Conservation (phyloP, 129 eudicot species). For the Artemisia argyi region DNA sequence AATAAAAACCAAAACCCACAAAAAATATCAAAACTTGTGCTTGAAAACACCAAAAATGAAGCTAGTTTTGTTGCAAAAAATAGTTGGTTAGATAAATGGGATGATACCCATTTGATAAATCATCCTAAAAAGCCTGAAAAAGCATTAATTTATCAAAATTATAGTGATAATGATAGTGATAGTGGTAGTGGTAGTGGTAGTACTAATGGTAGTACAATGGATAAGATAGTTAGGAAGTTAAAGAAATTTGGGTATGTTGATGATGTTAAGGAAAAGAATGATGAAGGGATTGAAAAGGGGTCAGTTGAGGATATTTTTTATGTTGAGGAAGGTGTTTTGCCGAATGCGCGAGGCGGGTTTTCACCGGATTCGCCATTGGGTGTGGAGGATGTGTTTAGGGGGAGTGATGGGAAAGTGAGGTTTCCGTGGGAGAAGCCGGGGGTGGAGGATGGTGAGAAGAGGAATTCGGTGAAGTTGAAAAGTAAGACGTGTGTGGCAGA, state of each 20-base stretch:
- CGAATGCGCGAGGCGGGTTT: constrained; percentile 85
- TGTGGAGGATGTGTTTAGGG: constrained; percentile 48
- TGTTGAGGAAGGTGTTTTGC: constrained; percentile 87
- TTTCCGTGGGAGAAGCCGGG: constrained; percentile 91
- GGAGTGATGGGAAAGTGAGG: constrained; percentile 50
- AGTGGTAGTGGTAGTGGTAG: constrained; percentile 25
- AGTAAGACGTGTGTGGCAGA: constrained; percentile 77
- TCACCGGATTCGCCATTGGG: constrained; percentile 64
- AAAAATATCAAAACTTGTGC: constrained; percentile 39
- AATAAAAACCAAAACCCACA: constrained; percentile 36
- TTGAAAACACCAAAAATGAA: constrained; percentile 32
- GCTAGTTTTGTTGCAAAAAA: constrained; percentile 15
- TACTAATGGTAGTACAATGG: constrained; percentile 76
- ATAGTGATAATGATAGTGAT: constrained; percentile 26
- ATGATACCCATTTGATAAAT: constrained; percentile 40
- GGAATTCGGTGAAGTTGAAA: constrained; percentile 54
- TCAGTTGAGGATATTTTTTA: constrained; percentile 85
- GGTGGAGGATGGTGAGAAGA: constrained; percentile 31
- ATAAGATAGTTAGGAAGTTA: constrained; percentile 76
- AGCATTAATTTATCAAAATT: constrained; percentile 33
- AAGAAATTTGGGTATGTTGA: constrained; percentile 82
- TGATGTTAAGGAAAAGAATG: constrained; percentile 34
- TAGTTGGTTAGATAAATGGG: constrained; percentile 82
- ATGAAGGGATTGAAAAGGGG: constrained; percentile 66
- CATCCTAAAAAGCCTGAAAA: constrained; percentile 44